These are phyloP conservation scores for Globisporangium barbulae DNA, from an alignment of 352 stramenopile species.

Conservation along the genomic window DNA sequence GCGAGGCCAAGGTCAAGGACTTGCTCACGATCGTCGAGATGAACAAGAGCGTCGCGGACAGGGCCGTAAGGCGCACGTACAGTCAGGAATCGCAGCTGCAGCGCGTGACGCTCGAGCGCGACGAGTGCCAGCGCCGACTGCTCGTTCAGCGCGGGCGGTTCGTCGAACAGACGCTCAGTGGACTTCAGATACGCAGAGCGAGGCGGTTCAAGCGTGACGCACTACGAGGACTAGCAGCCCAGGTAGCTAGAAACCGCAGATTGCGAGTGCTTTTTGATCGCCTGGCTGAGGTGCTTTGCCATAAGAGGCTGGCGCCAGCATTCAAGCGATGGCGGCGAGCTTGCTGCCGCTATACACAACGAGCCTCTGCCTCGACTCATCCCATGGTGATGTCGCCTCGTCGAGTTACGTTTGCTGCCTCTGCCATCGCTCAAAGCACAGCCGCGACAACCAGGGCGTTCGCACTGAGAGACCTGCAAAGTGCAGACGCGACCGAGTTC, in stretches of 20 bases:
- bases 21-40: conserved; percentile 65
- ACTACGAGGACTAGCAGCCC: conserved; percentile 20
- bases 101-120: conserved; percentile 22
- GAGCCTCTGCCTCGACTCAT: not conserved
- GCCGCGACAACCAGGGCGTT: conserved; percentile 12
- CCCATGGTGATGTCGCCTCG: not conserved
- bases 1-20: conserved; percentile 53
- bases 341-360: not conserved
- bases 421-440: not conserved
- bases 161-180: conserved; percentile 17
- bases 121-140: conserved; percentile 21
- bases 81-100: conserved; percentile 29
- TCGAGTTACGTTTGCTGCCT: not conserved
- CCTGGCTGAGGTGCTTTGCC: not conserved
- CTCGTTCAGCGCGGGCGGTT: conserved; percentile 24
- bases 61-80: conserved; percentile 38
- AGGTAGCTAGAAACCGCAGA: not conserved
- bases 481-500: conserved; percentile 7
- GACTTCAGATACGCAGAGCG: conserved; percentile 21
- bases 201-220: conserved; percentile 18
- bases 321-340: conserved; percentile 4
- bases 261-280: not conserved
- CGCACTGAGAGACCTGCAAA: not conserved
- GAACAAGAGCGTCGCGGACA: conserved; percentile 52
- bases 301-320: not conserved